Conservation (phyloP, 2,329 filamentous ascomycete species). For the Tolypocladium capitatum region DNA sequence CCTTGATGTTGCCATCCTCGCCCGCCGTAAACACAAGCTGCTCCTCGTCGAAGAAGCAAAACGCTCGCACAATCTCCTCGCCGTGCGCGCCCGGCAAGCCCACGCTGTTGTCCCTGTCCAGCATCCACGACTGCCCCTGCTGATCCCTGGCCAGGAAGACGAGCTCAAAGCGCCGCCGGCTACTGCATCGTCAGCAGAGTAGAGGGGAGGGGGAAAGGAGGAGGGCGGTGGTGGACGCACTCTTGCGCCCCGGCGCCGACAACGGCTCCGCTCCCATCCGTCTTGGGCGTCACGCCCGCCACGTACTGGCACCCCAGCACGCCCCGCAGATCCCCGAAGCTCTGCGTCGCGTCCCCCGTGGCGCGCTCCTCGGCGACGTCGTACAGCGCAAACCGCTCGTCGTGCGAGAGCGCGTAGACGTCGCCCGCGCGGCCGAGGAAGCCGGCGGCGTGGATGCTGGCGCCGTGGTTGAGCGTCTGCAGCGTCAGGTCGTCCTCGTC, state of each 20-base stretch:
- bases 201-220: constrained; percentile 15
- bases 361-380: constrained; percentile 51
- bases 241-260: constrained; percentile 55
- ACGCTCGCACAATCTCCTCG: constrained; percentile 48
- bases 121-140: constrained; percentile 31
- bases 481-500: constrained; percentile 69
- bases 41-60: constrained; percentile 49
- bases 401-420: constrained; percentile 62
- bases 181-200: constrained; percentile 14
- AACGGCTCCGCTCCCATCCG: constrained; percentile 43
- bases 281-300: constrained; percentile 49
- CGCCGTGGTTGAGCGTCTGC: constrained; percentile 66
- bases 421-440: constrained; percentile 48
- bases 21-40: constrained; percentile 45
- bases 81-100: constrained; percentile 50
- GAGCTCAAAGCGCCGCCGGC: constrained; percentile 44
- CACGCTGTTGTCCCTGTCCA: constrained; percentile 43
- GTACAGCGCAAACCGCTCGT: constrained; percentile 66
- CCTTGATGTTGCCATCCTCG: constrained; percentile 44
- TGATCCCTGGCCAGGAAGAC: constrained; percentile 41
- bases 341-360: constrained; percentile 38
- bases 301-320: constrained; percentile 61
- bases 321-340: constrained; percentile 58
- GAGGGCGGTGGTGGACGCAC: constrained; percentile 32
- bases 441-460: constrained; percentile 61